phyloP scores from a whole-genome alignment of 2,329 filamentous ascomycete genomes.

The Endocalyx cinctus region DNA sequence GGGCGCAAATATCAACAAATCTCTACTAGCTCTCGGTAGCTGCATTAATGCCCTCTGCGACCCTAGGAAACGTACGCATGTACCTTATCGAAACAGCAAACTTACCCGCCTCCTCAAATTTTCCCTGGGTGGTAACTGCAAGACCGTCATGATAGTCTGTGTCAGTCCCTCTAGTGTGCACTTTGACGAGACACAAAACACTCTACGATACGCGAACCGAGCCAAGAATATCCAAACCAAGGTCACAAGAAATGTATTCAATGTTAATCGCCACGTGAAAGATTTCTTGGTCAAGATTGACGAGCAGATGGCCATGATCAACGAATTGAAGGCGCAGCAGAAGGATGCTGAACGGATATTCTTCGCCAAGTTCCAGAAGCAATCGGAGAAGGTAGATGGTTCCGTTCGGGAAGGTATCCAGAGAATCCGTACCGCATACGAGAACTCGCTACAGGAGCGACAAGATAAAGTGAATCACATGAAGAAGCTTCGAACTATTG shows the following conservation, averaged over 20 bases:
- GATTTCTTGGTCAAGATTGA: constrained; percentile 99
- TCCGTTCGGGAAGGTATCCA: constrained; percentile 73
- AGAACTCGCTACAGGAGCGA: constrained; percentile 72
- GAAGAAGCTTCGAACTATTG: constrained; percentile 77
- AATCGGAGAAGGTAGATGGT: constrained; percentile 75
- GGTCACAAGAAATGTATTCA: constrained; percentile 98
- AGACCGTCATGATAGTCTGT: constrained; percentile 99
- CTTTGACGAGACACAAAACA: constrained; percentile 98
- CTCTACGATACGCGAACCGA: constrained; percentile 90
- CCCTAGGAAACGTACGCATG: constrained; percentile 82
- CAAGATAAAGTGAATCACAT: constrained; percentile 74
- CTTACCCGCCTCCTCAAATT: constrained; percentile 94
- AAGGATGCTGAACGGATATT: constrained; percentile 80
- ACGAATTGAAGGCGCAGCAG: constrained; percentile 88
- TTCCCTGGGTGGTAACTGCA: constrained; percentile 94
- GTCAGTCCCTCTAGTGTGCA: constrained; percentile 94
- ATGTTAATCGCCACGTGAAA: constrained; percentile 98
- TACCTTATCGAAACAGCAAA: constrained; percentile 97
- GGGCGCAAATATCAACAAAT: constrained; percentile 99
- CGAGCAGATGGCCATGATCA: constrained; percentile 95
- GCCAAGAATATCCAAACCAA: constrained; percentile 99
- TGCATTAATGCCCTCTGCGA: constrained; percentile 99
- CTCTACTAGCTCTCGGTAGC: constrained; percentile 84
- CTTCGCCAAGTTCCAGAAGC: constrained; percentile 86
- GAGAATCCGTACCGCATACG: constrained; percentile 77